Percentiles rank a stretch among this genome's conserved stretches.
These are phyloP conservation scores for Globisporangium paddicum DNA, from an alignment of 352 stramenopile genomes.

Conservation along the genomic window DNA sequence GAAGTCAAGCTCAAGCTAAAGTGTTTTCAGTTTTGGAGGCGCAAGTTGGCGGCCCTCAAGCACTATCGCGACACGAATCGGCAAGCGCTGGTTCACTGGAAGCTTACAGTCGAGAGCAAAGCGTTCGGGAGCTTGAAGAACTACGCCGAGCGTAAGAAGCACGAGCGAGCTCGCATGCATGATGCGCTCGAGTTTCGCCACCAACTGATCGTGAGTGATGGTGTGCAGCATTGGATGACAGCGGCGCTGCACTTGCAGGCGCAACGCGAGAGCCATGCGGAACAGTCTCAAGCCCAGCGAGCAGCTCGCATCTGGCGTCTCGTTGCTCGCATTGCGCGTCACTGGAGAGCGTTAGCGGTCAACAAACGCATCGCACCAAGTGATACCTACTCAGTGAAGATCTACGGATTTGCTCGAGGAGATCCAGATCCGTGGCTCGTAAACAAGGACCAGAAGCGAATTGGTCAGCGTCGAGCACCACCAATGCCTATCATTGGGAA, in stretches of 20 bases:
- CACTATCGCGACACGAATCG: constrained; percentile 11
- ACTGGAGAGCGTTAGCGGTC: constrained; percentile 14
- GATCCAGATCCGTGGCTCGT: background rate
- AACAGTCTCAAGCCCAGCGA: constrained; percentile 6
- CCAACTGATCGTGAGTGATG: constrained; percentile 12
- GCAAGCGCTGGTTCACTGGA: constrained; percentile 16
- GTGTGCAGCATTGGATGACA: constrained; percentile 16
- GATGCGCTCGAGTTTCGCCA: constrained; percentile 18
- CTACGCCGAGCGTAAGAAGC: constrained; percentile 5
- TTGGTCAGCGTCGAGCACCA: background rate
- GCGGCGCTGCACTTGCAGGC: constrained; percentile 12
- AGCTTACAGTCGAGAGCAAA: constrained; percentile 14
- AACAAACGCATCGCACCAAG: background rate
- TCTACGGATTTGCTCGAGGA: background rate
- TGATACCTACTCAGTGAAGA: background rate
- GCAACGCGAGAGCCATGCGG: constrained; percentile 8
- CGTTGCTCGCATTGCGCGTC: constrained; percentile 14
- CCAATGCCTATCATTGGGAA: background rate
- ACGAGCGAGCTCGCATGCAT: constrained; percentile 12
- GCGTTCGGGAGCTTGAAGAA: constrained; percentile 3
- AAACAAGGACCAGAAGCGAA: background rate
- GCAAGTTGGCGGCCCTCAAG: constrained; percentile 1
- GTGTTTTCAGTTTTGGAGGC: constrained; percentile 7
- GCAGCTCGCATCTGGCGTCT: constrained; percentile 13
- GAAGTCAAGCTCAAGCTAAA: constrained; percentile 6